A percentile compares a stretch with the other conserved stretches of the same genome.
phyloP scores from a whole-genome alignment of 2,329 filamentous ascomycete genomes.

The Aureobasidium sp. region DNA sequence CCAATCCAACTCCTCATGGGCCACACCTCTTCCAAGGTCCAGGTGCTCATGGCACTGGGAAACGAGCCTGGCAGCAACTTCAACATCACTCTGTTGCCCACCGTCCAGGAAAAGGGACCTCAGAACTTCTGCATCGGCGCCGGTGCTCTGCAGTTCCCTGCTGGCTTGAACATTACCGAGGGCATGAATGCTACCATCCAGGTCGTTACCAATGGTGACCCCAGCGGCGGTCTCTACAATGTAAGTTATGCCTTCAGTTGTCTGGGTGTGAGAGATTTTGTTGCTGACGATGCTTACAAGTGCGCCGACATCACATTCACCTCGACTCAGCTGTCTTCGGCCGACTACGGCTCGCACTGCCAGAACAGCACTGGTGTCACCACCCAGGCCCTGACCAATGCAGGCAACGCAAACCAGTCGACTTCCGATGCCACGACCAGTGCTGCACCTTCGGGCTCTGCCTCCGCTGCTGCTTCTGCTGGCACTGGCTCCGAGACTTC shows the following conservation, averaged over 20 bases:
- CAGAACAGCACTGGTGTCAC: slow-evolving; percentile 50
- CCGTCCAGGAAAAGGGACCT: slow-evolving; percentile 50
- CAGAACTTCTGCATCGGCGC: slow-evolving; percentile 57
- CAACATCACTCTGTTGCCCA: slow-evolving; percentile 57
- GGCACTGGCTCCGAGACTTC: slow-evolving; percentile 15
- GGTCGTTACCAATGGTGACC: slow-evolving; percentile 55
- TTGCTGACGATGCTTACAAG: slow-evolving; percentile 29
- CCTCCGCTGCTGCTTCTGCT: slow-evolving; percentile 10
- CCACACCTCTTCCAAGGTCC: slow-evolving; percentile 44
- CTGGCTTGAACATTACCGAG: slow-evolving; percentile 43
- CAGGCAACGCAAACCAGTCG: slow-evolving; percentile 17
- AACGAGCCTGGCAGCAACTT: slow-evolving; percentile 50
- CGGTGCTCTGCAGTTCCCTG: slow-evolving; percentile 43
- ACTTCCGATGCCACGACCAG: slow-evolving; percentile 14
- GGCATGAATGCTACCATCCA: slow-evolving; percentile 59
- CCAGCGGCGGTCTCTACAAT: slow-evolving; percentile 56
- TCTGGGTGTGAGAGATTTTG: background rate
- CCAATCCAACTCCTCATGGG: slow-evolving; percentile 45
- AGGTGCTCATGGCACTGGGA: slow-evolving; percentile 45
- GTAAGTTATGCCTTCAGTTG: slow-evolving; percentile 24
- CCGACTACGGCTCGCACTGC: slow-evolving; percentile 43
- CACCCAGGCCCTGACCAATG: slow-evolving; percentile 30
- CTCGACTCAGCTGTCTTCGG: slow-evolving; percentile 38
- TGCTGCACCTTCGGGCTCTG: slow-evolving; percentile 4
- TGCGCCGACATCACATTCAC: slow-evolving; percentile 67